Percentiles rank a stretch among this genome's conserved stretches.
Conservation (phyloP, 2,329 filamentous ascomycete species). For the Xylariaceae sp. region DNA sequence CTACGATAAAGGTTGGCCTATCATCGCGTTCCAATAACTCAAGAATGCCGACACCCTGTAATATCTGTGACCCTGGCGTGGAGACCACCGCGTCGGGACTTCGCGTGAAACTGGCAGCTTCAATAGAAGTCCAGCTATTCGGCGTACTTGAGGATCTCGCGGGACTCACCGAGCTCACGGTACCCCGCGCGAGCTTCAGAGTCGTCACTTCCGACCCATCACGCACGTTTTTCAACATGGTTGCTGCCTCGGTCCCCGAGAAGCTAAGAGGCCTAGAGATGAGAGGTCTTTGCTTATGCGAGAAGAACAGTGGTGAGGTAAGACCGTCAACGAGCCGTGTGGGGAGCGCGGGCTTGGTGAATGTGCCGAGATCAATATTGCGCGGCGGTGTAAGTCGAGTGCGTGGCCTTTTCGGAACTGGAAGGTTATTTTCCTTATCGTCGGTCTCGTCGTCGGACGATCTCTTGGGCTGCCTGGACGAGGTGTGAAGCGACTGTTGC, state of each 20-base stretch:
- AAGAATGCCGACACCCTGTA: constrained; percentile 67
- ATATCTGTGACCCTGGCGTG: constrained; percentile 54
- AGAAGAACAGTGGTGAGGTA: constrained; percentile 58
- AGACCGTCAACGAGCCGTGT: constrained; percentile 41
- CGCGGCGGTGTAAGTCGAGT: constrained; percentile 50
- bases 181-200: constrained; percentile 58
- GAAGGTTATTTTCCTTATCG: constrained; percentile 25
- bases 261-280: constrained; percentile 44
- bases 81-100: constrained; percentile 55
- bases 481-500: constrained; percentile 22
- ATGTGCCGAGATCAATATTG: constrained; percentile 47
- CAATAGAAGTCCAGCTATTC: constrained; percentile 57
- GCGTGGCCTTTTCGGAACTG: constrained; percentile 49
- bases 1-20: constrained; percentile 75
- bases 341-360: constrained; percentile 31
- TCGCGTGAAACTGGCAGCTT: constrained; percentile 51
- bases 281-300: constrained; percentile 44
- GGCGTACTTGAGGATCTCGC: constrained; percentile 53
- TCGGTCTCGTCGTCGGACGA: constrained; percentile 22
- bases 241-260: constrained; percentile 46
- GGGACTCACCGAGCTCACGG: constrained; percentile 51
- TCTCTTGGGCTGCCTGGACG: constrained; percentile 26
- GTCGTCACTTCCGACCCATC: constrained; percentile 57
- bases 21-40: constrained; percentile 78
- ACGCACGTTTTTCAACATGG: constrained; percentile 51